Evolutionary conservation across 202 grass and related monocot species (phyloP), one percentile per base, ranked within the genome.

Genomic region (Saccharum hybrid): DNA sequence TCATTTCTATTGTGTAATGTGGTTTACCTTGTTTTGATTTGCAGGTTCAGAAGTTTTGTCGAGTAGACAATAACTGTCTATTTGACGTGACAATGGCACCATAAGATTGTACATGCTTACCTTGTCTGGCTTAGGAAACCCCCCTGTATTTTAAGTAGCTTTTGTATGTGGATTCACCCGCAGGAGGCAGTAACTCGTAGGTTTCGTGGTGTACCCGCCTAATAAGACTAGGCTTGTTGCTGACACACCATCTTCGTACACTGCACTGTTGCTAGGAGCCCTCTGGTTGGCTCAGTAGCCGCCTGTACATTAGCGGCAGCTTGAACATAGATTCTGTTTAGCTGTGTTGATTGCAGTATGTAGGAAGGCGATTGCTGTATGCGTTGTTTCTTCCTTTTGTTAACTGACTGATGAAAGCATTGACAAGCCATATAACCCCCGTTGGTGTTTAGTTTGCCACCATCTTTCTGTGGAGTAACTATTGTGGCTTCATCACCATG

Each of bases 271-370:
- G 71, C 33, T 71, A 77, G 78, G 72, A 65, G 52, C 54, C 57
- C 41, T 10, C 28, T 56, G 83, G 22, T 37, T 74, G 68, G 33
- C 77, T 68, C 51, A 83, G 63, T 86, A 89, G 78, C 30, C n/a
- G n/a, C n/a, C 30, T 89, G 88, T 84, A 90, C 80, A 90, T 90
- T 86, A 73, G 43, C 0, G 38, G 62, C 88, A 78, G 83, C 80
- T 71, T 16, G 28, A 51, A 61, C 48, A 78, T 74, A 54, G 74
- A 54, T 52, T 10, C 0, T 87, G 75, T 57, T 83, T 80, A 70
- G 68, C 72, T 71, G 65, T 64, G 79, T 77, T 64, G 85, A 40
- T 77, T 87, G 83, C 56, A 42, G 66, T 62, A 41, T 71, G 79
- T 82, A 76, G 79, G 75, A 69, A 67, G 63, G 84, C 68, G 62